Percentiles rank a stretch among this genome's conserved stretches.
Conservation (phyloP, 1,284 basidiomycete genomes). For the Ceratobasidium sp. region DNA sequence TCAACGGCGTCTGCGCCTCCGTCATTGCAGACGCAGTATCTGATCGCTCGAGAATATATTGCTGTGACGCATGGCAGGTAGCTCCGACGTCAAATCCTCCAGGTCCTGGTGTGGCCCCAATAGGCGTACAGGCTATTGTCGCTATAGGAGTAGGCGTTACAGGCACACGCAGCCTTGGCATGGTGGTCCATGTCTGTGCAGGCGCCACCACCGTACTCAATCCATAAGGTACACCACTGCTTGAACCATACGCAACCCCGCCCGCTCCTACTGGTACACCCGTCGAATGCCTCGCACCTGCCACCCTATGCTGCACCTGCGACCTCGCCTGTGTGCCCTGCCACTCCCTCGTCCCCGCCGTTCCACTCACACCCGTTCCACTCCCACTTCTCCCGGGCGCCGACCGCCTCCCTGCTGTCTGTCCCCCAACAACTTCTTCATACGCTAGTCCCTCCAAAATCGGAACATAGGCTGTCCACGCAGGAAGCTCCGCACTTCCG, state of each 20-base stretch:
- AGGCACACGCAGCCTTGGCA: no score
- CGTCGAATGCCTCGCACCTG: conserved; percentile 17
- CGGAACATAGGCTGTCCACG: conserved; percentile 1
- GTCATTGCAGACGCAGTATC: conserved; percentile 15
- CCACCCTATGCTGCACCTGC: conserved; percentile 31
- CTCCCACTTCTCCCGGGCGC: background rate
- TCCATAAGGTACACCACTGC: no score
- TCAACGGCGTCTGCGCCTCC: conserved; percentile 15
- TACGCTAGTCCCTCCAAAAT: conserved; percentile 36
- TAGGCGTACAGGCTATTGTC: background rate
- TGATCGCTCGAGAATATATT: conserved; percentile 12
- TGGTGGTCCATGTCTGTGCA: background rate
- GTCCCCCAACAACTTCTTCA: conserved; percentile 22
- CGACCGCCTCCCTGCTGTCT: background rate
- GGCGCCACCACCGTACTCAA: background rate
- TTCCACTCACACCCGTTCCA: background rate
- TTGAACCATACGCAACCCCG: no score
- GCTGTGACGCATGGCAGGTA: conserved; percentile 11
- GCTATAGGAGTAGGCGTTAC: no score
- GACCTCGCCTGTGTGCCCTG: conserved; percentile 3
- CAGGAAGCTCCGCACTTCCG: conserved; percentile 12
- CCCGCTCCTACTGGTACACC: background rate
- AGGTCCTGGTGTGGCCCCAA: background rate
- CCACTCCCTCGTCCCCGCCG: conserved; percentile 6
- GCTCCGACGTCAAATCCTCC: background rate